Conservation (phyloP, 441 rosid species). For the Bocquillonia castaneifolia region DNA sequence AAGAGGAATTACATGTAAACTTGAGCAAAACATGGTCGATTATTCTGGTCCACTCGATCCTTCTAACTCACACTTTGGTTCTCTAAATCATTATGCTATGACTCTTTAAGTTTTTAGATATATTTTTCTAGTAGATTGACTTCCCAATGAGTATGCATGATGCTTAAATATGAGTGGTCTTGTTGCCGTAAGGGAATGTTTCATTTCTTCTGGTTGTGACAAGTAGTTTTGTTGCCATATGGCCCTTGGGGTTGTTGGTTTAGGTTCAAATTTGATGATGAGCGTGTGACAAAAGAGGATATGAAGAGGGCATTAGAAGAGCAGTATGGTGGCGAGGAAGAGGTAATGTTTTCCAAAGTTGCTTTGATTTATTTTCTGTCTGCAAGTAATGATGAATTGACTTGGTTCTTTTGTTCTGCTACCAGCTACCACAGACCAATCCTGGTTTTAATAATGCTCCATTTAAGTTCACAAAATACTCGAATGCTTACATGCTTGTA, state of each 20-base stretch:
- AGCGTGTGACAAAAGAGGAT: conserved; percentile 95
- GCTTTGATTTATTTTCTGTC: conserved; percentile 5
- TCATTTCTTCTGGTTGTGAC: background rate
- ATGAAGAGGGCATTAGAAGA: conserved; percentile 87
- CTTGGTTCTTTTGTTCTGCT: conserved; percentile 23
- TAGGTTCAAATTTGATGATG: conserved; percentile 97
- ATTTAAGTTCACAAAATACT: conserved; percentile 85
- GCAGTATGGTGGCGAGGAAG: conserved; percentile 99
- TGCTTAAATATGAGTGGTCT: background rate
- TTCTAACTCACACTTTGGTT: too few relatives aligned
- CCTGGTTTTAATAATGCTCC: conserved; percentile 89
- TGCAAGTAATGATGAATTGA: conserved; percentile 17
- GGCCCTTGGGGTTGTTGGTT: background rate
- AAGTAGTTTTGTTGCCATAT: background rate
- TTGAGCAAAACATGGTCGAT: background rate
- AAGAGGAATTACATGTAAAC: background rate
- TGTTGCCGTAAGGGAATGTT: background rate
- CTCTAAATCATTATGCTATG: background rate
- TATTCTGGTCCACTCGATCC: background rate
- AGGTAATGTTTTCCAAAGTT: conserved; percentile 42
- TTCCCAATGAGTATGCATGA: background rate
- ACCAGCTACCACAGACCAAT: conserved; percentile 79
- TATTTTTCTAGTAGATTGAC: background rate
- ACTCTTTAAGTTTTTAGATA: background rate
- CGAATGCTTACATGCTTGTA: conserved; percentile 98